Base-by-base conservation (phyloP, 1,284 basidiomycete species). In the Violaceomyces palustris region DNA sequence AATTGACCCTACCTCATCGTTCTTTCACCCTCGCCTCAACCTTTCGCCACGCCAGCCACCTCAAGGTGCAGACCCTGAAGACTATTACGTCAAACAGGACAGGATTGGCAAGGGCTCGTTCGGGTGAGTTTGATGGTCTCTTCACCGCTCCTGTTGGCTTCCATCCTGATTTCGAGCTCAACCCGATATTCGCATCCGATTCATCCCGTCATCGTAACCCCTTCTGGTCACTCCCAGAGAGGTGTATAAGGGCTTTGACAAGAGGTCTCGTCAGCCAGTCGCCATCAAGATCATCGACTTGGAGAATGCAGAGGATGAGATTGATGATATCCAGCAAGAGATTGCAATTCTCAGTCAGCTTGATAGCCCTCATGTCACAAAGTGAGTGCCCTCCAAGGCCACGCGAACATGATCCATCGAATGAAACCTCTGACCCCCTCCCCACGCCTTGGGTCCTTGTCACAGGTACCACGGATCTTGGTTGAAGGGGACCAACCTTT, bases 291-390 rank as follows among this genome's bases (percentile, higher is more conserved):
- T 97, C 62, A 97, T 98, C 74, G 91, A 98, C 78, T 82, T 99
- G 27, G 93, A 99, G 76, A 90, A 88, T 68, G 92, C 93, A 39
- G 93, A 97, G 74, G 94, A 99, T 72, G 94, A 99, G 78, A 96
- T 98, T 74, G 92, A 96, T 74, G 93, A 98, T 76, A 97, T 99
- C 49, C 93, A 98, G 69, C 90, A 94, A 74, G 94, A 99, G 75
- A 98, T 98, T 53, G 88, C 93, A 74, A 97, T 97, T 57, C 82
- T 99, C 17, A 91, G 89, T n/a, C 93, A 97, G 74, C 77, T 98
- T 57, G 93, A 97, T 75, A 94, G 90, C 35, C 84, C 87, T 28
- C 86, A 87, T 77, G 92, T 98, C 49, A 98, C 93, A 54, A 90
- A 90, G 87, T 68, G 39, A 46, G 64, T 63, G 10, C 19, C 10